Evolutionary conservation across 257 asterid genomes (phyloP).

Genomic region (Nicotiana knightiana): DNA sequence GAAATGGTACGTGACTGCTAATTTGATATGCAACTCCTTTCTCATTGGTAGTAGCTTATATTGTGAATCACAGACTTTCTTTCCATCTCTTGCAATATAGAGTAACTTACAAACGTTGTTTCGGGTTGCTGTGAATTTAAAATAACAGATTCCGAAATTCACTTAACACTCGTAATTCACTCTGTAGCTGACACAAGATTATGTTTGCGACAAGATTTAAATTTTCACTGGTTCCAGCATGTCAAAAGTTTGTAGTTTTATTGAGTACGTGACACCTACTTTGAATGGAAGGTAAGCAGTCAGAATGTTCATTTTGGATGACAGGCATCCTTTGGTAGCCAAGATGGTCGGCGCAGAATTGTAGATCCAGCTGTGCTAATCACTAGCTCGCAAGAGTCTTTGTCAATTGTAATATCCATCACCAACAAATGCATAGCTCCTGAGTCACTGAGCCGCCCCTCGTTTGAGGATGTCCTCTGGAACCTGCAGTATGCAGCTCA

Average conservation of each 20-base stretch:
- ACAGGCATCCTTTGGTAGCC: constrained; percentile 47
- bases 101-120: not conserved
- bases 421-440: constrained; percentile 62
- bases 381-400: constrained; percentile 55
- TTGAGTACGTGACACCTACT: not conserved
- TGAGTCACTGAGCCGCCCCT: constrained; percentile 52
- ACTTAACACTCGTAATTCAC: not conserved
- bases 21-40: not conserved
- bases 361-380: constrained; percentile 48
- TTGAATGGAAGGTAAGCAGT: not conserved
- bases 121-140: not conserved
- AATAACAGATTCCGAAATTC: not conserved
- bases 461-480: constrained; percentile 70
- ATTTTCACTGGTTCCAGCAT: not conserved
- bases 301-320: not conserved
- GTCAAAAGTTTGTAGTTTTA: not conserved
- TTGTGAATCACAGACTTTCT: not conserved
- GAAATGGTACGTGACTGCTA: constrained; percentile 45
- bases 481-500: constrained; percentile 71
- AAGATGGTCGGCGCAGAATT: constrained; percentile 35
- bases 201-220: not conserved
- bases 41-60: not conserved
- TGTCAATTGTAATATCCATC: constrained; percentile 45
- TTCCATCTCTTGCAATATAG: not conserved
- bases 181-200: not conserved